Evolutionary conservation across 2,329 filamentous ascomycete species (phyloP).

Genomic region (Colletotrichum filicis): DNA sequence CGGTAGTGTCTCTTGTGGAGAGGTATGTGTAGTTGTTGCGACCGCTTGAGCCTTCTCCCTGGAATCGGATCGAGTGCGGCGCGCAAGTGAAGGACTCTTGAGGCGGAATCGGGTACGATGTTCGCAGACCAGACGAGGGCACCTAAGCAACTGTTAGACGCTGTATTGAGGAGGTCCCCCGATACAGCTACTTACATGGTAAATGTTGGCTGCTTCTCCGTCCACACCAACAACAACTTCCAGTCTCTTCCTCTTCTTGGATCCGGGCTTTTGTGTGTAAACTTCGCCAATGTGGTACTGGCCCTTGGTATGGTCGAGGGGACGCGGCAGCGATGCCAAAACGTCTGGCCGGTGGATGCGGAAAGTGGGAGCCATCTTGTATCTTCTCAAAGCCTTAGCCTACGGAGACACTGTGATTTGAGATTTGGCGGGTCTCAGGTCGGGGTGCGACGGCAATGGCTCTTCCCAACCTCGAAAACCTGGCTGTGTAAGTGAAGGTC

Average conservation of each 20-base stretch:
- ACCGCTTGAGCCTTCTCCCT: constrained; percentile 58
- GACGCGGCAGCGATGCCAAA: constrained; percentile 68
- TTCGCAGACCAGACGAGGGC: constrained; percentile 69
- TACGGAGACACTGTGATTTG: not conserved
- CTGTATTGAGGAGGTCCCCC: not conserved
- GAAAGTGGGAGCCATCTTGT: constrained; percentile 67
- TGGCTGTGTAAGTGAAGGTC: constrained; percentile 30
- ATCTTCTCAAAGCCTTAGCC: not conserved
- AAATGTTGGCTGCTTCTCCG: constrained; percentile 73
- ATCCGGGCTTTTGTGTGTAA: constrained; percentile 66
- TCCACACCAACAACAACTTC: constrained; percentile 73
- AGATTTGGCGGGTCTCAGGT: constrained; percentile 1
- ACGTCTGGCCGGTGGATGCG: constrained; percentile 74
- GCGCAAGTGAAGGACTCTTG: constrained; percentile 73
- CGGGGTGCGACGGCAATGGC: constrained; percentile 26
- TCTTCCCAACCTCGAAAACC: constrained; percentile 2
- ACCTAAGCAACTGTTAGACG: constrained; percentile 55
- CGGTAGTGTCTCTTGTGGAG: constrained; percentile 60
- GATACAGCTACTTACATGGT: constrained; percentile 63
- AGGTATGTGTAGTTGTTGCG: constrained; percentile 71
- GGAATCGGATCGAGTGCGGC: constrained; percentile 67
- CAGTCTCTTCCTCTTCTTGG: constrained; percentile 71
- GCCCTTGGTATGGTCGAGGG: constrained; percentile 59
- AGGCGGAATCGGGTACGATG: constrained; percentile 74
- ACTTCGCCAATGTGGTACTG: constrained; percentile 70